phyloP scores from a whole-genome alignment of 441 rosid species.

The Mallotus repandus region DNA sequence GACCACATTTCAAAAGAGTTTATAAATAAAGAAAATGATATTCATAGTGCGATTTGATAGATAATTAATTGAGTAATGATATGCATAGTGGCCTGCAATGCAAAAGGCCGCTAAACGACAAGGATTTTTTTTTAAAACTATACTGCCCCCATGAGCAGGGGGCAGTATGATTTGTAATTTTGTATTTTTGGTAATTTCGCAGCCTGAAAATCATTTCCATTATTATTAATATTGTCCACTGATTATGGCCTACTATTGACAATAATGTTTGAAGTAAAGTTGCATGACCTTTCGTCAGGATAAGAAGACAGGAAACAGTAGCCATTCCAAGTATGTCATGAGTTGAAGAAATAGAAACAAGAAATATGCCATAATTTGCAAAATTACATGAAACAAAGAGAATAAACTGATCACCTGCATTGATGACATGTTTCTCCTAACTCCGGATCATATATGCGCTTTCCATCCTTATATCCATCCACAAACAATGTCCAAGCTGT shows the following conservation, averaged over 20 bases:
- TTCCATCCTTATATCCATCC: conserved; percentile 66
- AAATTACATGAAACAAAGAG: background rate
- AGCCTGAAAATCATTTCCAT: no score
- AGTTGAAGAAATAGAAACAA: background rate
- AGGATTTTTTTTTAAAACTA: no score
- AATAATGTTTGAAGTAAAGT: background rate
- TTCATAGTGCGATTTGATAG: no score
- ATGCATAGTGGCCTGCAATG: no score
- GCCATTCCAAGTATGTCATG: background rate
- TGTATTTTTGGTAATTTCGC: no score
- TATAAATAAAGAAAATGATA: no score
- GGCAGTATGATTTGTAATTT: no score
- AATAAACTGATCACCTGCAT: conserved; percentile 54
- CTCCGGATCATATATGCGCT: conserved; percentile 60
- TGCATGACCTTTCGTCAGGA: background rate
- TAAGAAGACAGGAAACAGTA: background rate
- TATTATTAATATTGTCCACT: background rate
- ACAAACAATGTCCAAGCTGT: conserved; percentile 56
- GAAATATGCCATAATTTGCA: background rate
- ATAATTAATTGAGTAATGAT: no score
- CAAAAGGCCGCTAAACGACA: no score
- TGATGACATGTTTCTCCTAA: conserved; percentile 87
- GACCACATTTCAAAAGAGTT: no score
- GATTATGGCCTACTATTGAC: background rate
- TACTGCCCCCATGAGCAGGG: no score